Conservation (phyloP, 345 rosid genomes). For the Eucalyptus erythrocorys region DNA sequence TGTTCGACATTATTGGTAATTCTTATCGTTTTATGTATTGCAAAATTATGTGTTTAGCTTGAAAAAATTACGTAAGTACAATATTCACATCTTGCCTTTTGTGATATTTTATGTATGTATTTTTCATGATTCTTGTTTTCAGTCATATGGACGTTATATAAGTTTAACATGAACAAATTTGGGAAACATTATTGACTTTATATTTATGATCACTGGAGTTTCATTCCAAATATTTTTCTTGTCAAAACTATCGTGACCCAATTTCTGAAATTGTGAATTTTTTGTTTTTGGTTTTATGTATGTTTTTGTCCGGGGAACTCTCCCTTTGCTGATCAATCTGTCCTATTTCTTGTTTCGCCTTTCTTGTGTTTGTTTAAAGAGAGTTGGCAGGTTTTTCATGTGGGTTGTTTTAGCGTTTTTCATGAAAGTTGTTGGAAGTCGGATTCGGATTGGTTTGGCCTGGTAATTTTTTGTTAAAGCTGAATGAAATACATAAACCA, state of each 20-base stretch:
- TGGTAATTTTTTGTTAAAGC: not conserved
- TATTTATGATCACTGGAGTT: too few relatives aligned
- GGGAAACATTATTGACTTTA: too few relatives aligned
- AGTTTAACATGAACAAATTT: too few relatives aligned
- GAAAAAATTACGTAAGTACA: too few relatives aligned
- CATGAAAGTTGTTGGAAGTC: not conserved
- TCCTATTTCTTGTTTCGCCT: not conserved
- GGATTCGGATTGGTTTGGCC: not conserved
- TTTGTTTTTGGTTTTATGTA: not conserved
- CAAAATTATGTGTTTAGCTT: too few relatives aligned
- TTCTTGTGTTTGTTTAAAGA: not conserved
- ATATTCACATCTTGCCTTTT: too few relatives aligned
- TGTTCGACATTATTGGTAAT: too few relatives aligned
- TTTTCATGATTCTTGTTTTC: too few relatives aligned
- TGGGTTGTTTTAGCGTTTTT: not conserved
- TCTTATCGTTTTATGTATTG: too few relatives aligned
- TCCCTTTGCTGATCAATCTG: not conserved
- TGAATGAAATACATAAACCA: not conserved
- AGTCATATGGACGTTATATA: too few relatives aligned
- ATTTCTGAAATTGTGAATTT: not conserved
- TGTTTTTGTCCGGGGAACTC: not conserved
- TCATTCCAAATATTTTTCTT: too few relatives aligned
- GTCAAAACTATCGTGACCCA: slow-evolving; percentile 3
- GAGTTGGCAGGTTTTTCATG: not conserved
- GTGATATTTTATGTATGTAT: too few relatives aligned